Conservation (phyloP, 1,284 basidiomycete genomes). For the Anthracocystis setariae region DNA sequence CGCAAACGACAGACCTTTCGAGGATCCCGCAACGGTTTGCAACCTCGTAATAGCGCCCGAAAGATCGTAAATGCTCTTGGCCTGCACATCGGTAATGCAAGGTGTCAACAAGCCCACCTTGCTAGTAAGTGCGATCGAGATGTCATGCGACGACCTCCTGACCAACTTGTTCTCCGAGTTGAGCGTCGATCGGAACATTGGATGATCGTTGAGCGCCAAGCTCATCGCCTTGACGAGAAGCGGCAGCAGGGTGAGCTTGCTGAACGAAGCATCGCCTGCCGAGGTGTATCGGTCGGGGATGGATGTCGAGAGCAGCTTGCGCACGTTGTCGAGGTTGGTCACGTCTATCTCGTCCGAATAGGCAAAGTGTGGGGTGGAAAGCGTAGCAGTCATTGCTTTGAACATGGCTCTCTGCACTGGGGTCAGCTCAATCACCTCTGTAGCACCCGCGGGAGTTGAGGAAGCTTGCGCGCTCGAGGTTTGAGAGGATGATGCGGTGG, state of each 20-base stretch:
- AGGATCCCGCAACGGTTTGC: slow-evolving; percentile 32
- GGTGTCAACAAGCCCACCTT: slow-evolving; percentile 86
- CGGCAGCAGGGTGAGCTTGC: slow-evolving; percentile 81
- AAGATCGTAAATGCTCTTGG: slow-evolving; percentile 75
- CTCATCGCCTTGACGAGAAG: slow-evolving; percentile 86
- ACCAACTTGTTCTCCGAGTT: slow-evolving; percentile 29
- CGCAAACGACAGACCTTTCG: slow-evolving; percentile 22
- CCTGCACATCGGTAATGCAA: slow-evolving; percentile 76
- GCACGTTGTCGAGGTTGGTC: slow-evolving; percentile 77
- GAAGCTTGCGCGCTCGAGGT: background rate
- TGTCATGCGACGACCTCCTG: slow-evolving; percentile 46
- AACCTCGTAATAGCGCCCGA: slow-evolving; percentile 41
- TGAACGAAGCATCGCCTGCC: slow-evolving; percentile 48
- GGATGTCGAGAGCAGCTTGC: slow-evolving; percentile 77
- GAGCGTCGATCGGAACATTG: slow-evolving; percentile 73
- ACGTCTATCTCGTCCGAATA: slow-evolving; percentile 79
- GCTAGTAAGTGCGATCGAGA: slow-evolving; percentile 78
- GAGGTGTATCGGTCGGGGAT: slow-evolving; percentile 72
- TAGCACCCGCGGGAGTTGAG: background rate
- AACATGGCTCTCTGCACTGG: slow-evolving; percentile 67
- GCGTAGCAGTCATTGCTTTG: slow-evolving; percentile 64
- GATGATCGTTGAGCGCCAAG: slow-evolving; percentile 83
- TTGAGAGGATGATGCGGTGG: slow-evolving; percentile 2
- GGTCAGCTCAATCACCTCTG: slow-evolving; percentile 47
- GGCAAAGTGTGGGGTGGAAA: slow-evolving; percentile 79